These are phyloP conservation scores for Daldinia loculata DNA, from an alignment of 495 filamentous ascomycete species.

Conservation along the genomic window DNA sequence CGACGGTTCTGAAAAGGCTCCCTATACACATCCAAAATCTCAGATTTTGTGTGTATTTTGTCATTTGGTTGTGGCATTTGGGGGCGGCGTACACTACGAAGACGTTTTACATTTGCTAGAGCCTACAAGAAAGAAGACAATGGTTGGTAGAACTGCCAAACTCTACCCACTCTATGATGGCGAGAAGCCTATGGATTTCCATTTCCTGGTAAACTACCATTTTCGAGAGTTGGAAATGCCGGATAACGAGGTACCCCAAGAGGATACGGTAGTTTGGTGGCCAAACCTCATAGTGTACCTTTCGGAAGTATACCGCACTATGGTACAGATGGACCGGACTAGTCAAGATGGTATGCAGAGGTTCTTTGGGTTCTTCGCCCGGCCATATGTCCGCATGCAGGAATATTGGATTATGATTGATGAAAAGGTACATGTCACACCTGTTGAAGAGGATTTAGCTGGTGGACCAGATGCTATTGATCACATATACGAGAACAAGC, in stretches of 20 bases:
- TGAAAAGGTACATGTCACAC: background rate
- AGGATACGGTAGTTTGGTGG: constrained; percentile 1
- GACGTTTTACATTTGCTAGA: background rate
- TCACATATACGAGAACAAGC: background rate
- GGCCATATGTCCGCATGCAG: constrained; percentile 12
- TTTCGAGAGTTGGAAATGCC: background rate
- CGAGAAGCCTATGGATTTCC: constrained; percentile 10
- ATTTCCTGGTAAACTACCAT: constrained; percentile 16
- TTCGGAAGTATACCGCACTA: constrained; percentile 5
- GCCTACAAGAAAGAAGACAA: background rate
- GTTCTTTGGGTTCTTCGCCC: constrained; percentile 18
- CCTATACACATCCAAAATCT: background rate
- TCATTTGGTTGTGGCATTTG: background rate
- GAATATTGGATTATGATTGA: constrained; percentile 18
- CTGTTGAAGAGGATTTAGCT: background rate
- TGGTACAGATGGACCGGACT: background rate
- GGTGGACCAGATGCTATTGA: background rate
- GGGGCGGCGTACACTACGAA: background rate
- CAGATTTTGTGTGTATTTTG: background rate
- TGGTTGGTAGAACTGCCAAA: background rate
- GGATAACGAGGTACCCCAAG: background rate
- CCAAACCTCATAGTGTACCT: constrained; percentile 14
- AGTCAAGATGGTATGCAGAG: background rate
- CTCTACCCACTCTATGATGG: constrained; percentile 10
- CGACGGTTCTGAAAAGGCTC: background rate